Evolutionary conservation across 1,139 yeast genomes (phyloP), one percentile per base, ranked within the genome.

Genomic region (Hyphopichia wangnamkhiaoensis): DNA sequence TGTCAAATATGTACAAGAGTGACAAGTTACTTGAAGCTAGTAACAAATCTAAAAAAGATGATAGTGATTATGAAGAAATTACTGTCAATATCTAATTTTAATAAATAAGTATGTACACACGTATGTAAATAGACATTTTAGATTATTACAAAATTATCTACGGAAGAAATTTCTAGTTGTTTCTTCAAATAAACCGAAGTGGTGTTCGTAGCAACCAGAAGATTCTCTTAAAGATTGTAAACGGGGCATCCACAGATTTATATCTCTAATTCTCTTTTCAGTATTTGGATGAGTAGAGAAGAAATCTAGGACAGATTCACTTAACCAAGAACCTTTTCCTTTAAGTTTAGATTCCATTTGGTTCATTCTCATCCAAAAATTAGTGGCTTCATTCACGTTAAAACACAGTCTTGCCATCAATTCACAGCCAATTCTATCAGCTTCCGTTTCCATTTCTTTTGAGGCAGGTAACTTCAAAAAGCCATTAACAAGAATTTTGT

Each of bases 211-310:
- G 44, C 68, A 63, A 10, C 59, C 59, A 7, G 59, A 46, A 12
- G 46, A 33, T 38, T 75, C 80, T 40, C 62, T 57, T 29, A 74
- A 59, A 10, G 50, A 46, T 23, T 73, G 71, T 26, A 95, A 89
- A 40, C 79, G 79, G 0, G 90, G 89, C 63, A 88, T 61, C 94
- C 96, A 87, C 31, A 68, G 59, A 27, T 66, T 55, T 60, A 93
- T 84, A 49, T 86, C 85, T 31, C 71, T 65, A 30, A 88, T 82
- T 56, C 98, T 76, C 46, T 76, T 79, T 18, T 66, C 65, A 17
- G 90, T 84, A n/a, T 90, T 82, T 0, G 99, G 99, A 63, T 93
- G 98, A 0, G 98, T 89, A 15, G 93, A 81, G 41, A 91, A 61
- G 51, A 89, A 82, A 58, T 89, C 94, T 13, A 71, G 65, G 15